phyloP scores from a whole-genome alignment of 371 early-diverging fungal genomes.

The Dinochytrium kinnereticum region DNA sequence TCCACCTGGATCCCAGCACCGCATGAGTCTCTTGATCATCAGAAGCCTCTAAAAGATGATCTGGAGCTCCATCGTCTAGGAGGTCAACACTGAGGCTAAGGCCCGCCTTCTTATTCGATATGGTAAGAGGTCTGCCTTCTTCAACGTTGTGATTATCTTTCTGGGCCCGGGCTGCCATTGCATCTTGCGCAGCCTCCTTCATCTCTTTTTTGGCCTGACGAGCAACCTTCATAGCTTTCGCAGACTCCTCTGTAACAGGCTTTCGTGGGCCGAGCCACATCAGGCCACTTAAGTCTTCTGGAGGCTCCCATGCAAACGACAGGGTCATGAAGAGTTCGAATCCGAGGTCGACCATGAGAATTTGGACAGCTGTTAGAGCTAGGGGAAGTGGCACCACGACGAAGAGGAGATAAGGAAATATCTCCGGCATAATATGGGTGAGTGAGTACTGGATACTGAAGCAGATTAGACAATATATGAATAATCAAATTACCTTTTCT shows the following conservation, averaged over 20 bases:
- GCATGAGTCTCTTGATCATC: slow-evolving; percentile 4
- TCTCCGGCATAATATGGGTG: slow-evolving; percentile 60
- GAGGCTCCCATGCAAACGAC: slow-evolving; percentile 63
- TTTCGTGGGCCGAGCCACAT: slow-evolving; percentile 56
- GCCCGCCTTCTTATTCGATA: neutral
- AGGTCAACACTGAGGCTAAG: neutral
- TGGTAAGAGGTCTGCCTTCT: neutral
- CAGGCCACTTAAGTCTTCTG: slow-evolving; percentile 51
- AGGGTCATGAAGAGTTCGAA: slow-evolving; percentile 63
- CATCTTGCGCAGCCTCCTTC: neutral
- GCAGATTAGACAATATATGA: neutral
- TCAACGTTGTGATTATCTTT: neutral
- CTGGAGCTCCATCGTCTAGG: slow-evolving; percentile 19
- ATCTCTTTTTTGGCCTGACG: neutral
- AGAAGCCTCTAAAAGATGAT: slow-evolving; percentile 7
- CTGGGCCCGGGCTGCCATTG: neutral
- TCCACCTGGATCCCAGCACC: slow-evolving; percentile 36
- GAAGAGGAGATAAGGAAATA: slow-evolving; percentile 52
- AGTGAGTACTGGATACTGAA: slow-evolving; percentile 57
- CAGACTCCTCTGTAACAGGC: slow-evolving; percentile 46
- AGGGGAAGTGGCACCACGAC: slow-evolving; percentile 61
- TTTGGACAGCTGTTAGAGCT: slow-evolving; percentile 56
- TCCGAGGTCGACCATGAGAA: slow-evolving; percentile 61
- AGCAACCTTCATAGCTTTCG: neutral
- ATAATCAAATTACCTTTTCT: slow-evolving; percentile 9